These are phyloP conservation scores for Trifolium fragiferum DNA, from an alignment of 306 rosid genomes.

Conservation along the genomic window DNA sequence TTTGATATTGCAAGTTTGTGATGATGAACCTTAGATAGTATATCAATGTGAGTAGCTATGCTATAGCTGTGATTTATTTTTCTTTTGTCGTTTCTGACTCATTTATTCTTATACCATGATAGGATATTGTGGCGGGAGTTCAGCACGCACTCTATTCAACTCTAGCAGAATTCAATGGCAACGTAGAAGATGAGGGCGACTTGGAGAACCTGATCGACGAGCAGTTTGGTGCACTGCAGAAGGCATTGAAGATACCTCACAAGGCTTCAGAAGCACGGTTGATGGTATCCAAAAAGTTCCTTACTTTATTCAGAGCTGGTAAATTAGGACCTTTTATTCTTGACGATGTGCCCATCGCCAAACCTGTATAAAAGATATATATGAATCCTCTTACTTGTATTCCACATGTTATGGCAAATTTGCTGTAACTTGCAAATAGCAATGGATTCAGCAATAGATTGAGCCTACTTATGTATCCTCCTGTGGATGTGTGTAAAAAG, in stretches of 20 bases:
- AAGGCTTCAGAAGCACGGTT: constrained; percentile 81
- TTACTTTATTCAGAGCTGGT: constrained; percentile 78
- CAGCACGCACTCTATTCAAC: constrained; percentile 61
- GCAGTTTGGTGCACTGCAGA: constrained; percentile 79
- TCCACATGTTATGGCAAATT: not conserved
- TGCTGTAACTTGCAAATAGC: constrained; percentile 28
- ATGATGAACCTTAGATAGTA: constrained; percentile 2
- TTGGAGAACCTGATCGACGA: constrained; percentile 70
- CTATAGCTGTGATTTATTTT: not conserved
- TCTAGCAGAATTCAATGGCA: constrained; percentile 49
- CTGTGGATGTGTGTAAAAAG: not conserved
- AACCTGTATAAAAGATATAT: constrained; percentile 23
- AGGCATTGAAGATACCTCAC: constrained; percentile 78
- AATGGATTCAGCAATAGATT: constrained; percentile 5
- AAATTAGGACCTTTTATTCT: constrained; percentile 89
- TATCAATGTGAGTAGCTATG: constrained; percentile 9
- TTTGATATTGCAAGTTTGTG: constrained; percentile 38
- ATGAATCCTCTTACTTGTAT: not conserved
- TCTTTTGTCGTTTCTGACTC: not conserved
- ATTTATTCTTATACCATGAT: constrained; percentile 9
- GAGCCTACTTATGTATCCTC: not conserved
- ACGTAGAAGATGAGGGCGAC: constrained; percentile 60
- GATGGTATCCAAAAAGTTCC: constrained; percentile 88
- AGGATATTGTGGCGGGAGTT: constrained; percentile 77
- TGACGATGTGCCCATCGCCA: constrained; percentile 73